Conservation (phyloP, 2,329 filamentous ascomycete species). For the Alternaria brassicicola region DNA sequence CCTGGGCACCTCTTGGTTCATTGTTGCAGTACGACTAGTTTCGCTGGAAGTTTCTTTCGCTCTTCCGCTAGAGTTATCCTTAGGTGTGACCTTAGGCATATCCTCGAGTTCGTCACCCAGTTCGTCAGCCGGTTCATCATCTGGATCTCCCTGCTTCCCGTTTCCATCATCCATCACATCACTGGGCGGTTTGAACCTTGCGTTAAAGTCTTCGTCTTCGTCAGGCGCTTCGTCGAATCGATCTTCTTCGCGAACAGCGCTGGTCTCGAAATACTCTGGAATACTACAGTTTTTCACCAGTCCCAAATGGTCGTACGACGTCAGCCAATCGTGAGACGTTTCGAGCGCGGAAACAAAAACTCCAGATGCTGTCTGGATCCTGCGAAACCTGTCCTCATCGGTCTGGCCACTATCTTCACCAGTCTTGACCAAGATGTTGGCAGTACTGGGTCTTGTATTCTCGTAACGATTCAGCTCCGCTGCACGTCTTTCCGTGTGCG, state of each 20-base stretch:
- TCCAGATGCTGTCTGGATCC: background rate
- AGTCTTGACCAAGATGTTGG: background rate
- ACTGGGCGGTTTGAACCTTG: background rate
- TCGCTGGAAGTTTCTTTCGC: background rate
- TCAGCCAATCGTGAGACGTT: constrained; percentile 13
- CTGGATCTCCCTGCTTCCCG: background rate
- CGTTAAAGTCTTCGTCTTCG: background rate
- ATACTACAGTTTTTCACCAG: background rate
- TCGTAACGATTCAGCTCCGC: background rate
- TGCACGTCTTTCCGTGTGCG: background rate
- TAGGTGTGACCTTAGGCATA: background rate
- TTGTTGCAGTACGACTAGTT: background rate
- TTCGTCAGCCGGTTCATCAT: background rate
- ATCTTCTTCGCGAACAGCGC: background rate
- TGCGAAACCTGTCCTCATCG: background rate
- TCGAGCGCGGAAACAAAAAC: constrained; percentile 15
- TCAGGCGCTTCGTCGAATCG: background rate
- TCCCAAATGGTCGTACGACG: constrained; percentile 15
- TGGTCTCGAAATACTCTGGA: background rate
- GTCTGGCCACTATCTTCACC: background rate
- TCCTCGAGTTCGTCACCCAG: background rate
- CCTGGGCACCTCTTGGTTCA: background rate
- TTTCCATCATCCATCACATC: background rate
- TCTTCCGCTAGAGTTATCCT: too few species aligned
- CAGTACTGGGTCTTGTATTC: background rate